Percentiles rank a stretch among this genome's conserved stretches.
Evolutionary conservation across 2,329 filamentous ascomycete species (phyloP).

Genomic region (Fonsecaea monophora): DNA sequence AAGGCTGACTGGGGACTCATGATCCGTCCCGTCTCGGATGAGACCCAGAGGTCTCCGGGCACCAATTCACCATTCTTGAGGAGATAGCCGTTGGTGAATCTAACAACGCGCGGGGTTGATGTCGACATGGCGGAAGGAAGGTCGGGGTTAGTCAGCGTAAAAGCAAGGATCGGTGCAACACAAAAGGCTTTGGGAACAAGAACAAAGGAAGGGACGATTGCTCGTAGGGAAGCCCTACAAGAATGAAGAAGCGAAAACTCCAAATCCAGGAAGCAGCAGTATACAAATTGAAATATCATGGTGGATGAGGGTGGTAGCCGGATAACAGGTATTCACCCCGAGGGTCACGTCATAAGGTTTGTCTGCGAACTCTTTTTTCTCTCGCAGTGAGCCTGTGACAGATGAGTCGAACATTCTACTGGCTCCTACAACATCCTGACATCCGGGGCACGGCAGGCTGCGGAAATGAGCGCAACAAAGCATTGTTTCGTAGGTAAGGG

Average conservation of each 20-base stretch:
- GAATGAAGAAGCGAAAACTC: constrained; percentile 29
- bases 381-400: constrained; percentile 14
- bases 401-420: constrained; percentile 26
- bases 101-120: constrained; percentile 67
- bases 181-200: not conserved
- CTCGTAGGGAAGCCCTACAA: constrained; percentile 35
- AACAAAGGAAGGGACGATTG: constrained; percentile 32
- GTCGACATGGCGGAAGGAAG: constrained; percentile 42
- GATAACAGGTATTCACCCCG: constrained; percentile 9
- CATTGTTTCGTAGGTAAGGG: constrained; percentile 7
- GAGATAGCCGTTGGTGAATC: constrained; percentile 86
- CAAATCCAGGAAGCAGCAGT: constrained; percentile 64
- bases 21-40: constrained; percentile 80
- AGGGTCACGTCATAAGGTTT: constrained; percentile 35
- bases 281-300: constrained; percentile 62
- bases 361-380: constrained; percentile 9
- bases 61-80: constrained; percentile 72
- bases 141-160: constrained; percentile 43
- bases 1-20: constrained; percentile 71
- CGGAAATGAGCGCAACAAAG: constrained; percentile 31
- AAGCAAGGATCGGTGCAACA: not conserved
- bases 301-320: constrained; percentile 11
- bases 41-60: constrained; percentile 85
- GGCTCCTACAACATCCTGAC: constrained; percentile 6
- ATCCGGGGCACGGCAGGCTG: constrained; percentile 20